A percentile compares a stretch with the other conserved stretches of the same genome.
Conservation (phyloP, 2,329 filamentous ascomycete genomes). For the Cercospora zeae-maydis region DNA sequence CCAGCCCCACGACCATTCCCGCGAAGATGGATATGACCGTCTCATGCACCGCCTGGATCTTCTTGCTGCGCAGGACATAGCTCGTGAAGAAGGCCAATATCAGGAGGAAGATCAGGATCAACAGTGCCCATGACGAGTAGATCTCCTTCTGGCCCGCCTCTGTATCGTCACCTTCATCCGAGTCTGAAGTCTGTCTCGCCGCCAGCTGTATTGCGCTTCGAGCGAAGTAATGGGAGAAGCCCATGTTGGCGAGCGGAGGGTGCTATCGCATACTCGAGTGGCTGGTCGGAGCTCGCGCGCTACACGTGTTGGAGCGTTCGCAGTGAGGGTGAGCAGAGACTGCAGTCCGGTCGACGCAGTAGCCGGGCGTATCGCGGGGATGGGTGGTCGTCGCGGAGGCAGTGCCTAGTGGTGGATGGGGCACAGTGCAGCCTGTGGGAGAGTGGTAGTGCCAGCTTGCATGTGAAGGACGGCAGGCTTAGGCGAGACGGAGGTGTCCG, state of each 20-base stretch:
- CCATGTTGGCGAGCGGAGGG: conserved; percentile 29
- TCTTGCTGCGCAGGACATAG: conserved; percentile 93
- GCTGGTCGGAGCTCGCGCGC: background rate
- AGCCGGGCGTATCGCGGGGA: background rate
- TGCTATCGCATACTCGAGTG: conserved; percentile 28
- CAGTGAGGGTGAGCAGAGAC: background rate
- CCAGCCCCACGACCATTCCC: conserved; percentile 90
- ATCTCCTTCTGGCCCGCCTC: conserved; percentile 91
- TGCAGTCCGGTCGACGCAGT: background rate
- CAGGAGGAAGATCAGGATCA: conserved; percentile 91
- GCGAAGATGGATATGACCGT: conserved; percentile 98
- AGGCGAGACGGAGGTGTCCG: background rate
- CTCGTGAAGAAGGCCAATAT: conserved; percentile 94
- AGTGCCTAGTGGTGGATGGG: background rate
- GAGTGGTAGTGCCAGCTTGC: conserved; percentile 1
- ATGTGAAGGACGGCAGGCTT: conserved; percentile 1
- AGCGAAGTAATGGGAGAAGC: conserved; percentile 25
- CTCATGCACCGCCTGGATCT: conserved; percentile 95
- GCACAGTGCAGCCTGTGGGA: background rate
- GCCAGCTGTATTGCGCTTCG: conserved; percentile 22
- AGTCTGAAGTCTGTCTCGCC: conserved; percentile 46
- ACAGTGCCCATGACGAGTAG: conserved; percentile 92
- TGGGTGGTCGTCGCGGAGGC: background rate
- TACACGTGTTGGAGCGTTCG: background rate
- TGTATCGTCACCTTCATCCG: conserved; percentile 55